phyloP scores from a whole-genome alignment of 441 rosid genomes.

The Eruca vesicaria region DNA sequence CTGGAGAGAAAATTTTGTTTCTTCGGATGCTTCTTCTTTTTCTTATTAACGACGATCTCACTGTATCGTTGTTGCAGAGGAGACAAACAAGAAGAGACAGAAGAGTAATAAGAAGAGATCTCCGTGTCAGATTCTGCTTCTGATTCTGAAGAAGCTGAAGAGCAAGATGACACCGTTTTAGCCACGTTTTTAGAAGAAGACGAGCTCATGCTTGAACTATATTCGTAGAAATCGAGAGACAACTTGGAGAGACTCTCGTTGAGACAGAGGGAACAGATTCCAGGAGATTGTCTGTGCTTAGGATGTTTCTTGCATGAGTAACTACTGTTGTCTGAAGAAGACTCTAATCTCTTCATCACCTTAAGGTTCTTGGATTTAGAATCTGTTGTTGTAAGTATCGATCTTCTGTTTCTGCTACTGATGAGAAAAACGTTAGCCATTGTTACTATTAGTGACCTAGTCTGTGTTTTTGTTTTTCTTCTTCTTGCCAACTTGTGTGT shows the following conservation, averaged over 20 bases:
- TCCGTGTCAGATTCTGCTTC: slow-evolving; percentile 12
- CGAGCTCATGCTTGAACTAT: slow-evolving; percentile 7
- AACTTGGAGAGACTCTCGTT: slow-evolving; percentile 54
- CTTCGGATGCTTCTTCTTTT: slow-evolving; percentile 35
- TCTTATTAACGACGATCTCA: slow-evolving; percentile 16
- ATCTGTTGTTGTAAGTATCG: slow-evolving; percentile 10
- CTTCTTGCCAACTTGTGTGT: background rate
- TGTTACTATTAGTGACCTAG: slow-evolving; percentile 5
- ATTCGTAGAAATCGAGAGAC: slow-evolving; percentile 13
- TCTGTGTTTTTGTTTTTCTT: background rate
- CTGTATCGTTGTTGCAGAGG: slow-evolving; percentile 40
- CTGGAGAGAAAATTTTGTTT: slow-evolving; percentile 37
- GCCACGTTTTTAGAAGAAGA: slow-evolving; percentile 34
- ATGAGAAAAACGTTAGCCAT: slow-evolving; percentile 30
- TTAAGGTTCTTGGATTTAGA: slow-evolving; percentile 19
- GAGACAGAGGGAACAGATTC: slow-evolving; percentile 69
- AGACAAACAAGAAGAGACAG: slow-evolving; percentile 50
- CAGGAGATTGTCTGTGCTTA: slow-evolving; percentile 63
- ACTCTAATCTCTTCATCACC: slow-evolving; percentile 5
- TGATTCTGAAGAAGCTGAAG: slow-evolving; percentile 29
- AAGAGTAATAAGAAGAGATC: slow-evolving; percentile 34
- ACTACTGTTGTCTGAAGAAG: slow-evolving; percentile 10
- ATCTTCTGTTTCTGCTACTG: slow-evolving; percentile 33
- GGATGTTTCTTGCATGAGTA: slow-evolving; percentile 63
- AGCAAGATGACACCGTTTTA: slow-evolving; percentile 38